Evolutionary conservation across 1,284 basidiomycete genomes (phyloP).

Genomic region (Ustilago nuda): DNA sequence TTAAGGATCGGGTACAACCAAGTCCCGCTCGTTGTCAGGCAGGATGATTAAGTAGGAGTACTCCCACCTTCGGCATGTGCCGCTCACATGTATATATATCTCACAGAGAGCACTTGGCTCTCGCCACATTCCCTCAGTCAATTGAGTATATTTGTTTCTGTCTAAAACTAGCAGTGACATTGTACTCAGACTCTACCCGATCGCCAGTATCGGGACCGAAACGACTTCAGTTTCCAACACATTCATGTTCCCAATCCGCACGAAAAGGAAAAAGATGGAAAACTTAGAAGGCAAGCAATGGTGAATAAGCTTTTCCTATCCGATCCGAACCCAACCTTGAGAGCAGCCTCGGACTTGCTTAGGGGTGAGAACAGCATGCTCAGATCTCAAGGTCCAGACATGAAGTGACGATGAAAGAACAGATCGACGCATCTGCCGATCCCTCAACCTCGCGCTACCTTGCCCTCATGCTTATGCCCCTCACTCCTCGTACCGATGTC

Average conservation of each 20-base stretch:
- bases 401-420: not conserved
- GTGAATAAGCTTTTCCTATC: not conserved
- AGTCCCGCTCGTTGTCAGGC: too few species aligned
- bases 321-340: not conserved
- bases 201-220: too few species aligned
- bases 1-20: too few species aligned
- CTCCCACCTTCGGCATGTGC: too few species aligned
- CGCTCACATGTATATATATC: too few species aligned
- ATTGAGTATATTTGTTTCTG: too few species aligned
- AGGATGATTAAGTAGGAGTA: too few species aligned
- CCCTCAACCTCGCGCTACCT: not conserved
- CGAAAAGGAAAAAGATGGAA: not conserved
- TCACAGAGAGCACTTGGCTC: too few species aligned
- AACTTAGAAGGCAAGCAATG: not conserved
- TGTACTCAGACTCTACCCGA: too few species aligned
- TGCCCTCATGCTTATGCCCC: not conserved
- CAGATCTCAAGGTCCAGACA: conserved; percentile 3
- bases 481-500: not conserved
- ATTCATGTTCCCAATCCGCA: not conserved
- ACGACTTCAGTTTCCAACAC: too few species aligned
- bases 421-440: conserved; percentile 8
- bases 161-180: too few species aligned
- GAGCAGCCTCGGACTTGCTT: not conserved
- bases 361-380: not conserved
- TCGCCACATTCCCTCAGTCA: too few species aligned